These are phyloP conservation scores for Juglanconis juglandina DNA, from an alignment of 2,329 filamentous ascomycete genomes.

Conservation along the genomic window DNA sequence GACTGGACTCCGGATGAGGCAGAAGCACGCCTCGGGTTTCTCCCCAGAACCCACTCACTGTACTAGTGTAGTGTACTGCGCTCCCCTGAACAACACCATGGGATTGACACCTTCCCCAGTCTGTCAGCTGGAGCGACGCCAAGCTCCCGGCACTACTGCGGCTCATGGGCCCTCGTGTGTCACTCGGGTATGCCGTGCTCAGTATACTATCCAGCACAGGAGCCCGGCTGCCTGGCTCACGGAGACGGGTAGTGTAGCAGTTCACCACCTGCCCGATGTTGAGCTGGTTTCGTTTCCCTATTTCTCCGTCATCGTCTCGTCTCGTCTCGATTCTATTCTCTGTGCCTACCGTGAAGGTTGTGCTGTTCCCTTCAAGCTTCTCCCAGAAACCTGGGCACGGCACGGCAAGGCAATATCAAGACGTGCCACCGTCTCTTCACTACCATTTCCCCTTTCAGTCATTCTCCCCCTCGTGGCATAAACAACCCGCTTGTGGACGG, in stretches of 20 bases:
- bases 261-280: background rate
- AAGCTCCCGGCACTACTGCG: slow-evolving; percentile 7
- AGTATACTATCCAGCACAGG: background rate
- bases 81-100: background rate
- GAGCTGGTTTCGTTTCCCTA: background rate
- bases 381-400: background rate
- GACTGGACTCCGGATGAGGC: background rate
- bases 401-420: background rate
- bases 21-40: background rate
- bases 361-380: background rate
- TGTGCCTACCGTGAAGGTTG: background rate
- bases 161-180: slow-evolving; percentile 1
- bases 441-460: background rate
- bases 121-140: slow-evolving; percentile 13
- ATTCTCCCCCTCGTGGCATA: background rate
- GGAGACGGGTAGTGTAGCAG: slow-evolving; percentile 16
- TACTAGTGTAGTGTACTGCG: no score
- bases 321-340: background rate
- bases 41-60: no score
- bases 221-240: background rate
- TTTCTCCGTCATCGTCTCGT: background rate
- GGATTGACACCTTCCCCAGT: background rate
- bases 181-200: background rate
- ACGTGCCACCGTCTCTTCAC: background rate
- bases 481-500: slow-evolving; percentile 6